A percentile compares a stretch with the other conserved stretches of the same genome.
phyloP scores from a whole-genome alignment of 768 basidiomycete genomes.

The Calocera viscosa region DNA sequence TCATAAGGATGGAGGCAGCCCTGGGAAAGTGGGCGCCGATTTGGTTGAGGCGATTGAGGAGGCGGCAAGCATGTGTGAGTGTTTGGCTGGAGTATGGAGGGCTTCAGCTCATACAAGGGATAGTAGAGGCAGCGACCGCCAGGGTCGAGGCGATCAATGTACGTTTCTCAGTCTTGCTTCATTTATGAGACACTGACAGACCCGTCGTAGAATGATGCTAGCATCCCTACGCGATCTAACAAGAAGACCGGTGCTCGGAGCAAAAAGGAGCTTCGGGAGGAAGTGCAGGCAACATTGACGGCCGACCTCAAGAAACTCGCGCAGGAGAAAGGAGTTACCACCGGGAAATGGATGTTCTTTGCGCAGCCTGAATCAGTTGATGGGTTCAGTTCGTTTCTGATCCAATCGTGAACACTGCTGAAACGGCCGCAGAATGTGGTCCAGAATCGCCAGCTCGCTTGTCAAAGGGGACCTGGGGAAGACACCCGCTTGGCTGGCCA shows the following conservation, averaged over 20 bases:
- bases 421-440: conserved; percentile 22
- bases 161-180: conserved; percentile 6
- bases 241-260: conserved; percentile 62
- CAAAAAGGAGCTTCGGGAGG: conserved; percentile 63
- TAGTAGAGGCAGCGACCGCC: conserved; percentile 48
- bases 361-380: conserved; percentile 51
- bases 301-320: conserved; percentile 49
- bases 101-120: not conserved
- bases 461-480: conserved; percentile 48
- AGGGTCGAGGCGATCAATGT: conserved; percentile 53
- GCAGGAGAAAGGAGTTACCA: conserved; percentile 39
- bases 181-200: not conserved
- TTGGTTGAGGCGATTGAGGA: conserved; percentile 33
- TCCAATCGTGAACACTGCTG: conserved; percentile 5
- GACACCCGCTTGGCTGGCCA: conserved; percentile 44
- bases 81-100: not conserved
- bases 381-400: conserved; percentile 32
- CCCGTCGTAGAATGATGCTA: conserved; percentile 42
- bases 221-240: conserved; percentile 53
- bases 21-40: conserved; percentile 10
- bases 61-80: conserved; percentile 36
- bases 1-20: conserved; percentile 12
- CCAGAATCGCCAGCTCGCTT: conserved; percentile 37
- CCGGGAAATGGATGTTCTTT: conserved; percentile 67
- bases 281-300: conserved; percentile 52